These are phyloP conservation scores for Thalassiosira hispida DNA, from an alignment of 352 stramenopile genomes.

Conservation along the genomic window DNA sequence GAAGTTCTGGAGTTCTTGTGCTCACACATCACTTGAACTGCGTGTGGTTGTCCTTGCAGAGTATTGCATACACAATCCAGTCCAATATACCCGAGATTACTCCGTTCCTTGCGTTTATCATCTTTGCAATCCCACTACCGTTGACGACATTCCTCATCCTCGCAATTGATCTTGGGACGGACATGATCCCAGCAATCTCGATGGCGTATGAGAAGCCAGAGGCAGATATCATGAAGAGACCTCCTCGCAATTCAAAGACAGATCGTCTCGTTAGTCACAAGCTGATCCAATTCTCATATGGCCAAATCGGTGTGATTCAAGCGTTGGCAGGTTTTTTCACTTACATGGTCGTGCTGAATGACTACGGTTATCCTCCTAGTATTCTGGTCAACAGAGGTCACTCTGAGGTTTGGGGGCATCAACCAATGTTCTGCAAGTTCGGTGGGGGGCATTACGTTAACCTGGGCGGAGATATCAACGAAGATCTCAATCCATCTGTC, in stretches of 20 bases:
- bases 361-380: constrained; percentile 88
- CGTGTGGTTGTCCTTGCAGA: background rate
- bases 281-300: constrained; percentile 87
- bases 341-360: constrained; percentile 89
- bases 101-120: constrained; percentile 88
- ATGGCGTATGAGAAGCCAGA: constrained; percentile 90
- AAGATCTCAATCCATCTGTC: constrained; percentile 17
- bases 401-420: constrained; percentile 85
- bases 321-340: constrained; percentile 88
- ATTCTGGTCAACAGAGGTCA: constrained; percentile 85
- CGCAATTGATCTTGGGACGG: constrained; percentile 90
- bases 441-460: constrained; percentile 81
- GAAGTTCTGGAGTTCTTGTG: too few relatives aligned
- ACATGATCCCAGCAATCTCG: constrained; percentile 92
- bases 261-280: constrained; percentile 85
- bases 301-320: constrained; percentile 89
- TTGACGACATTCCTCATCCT: constrained; percentile 92
- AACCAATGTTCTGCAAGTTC: constrained; percentile 87
- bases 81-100: constrained; percentile 90
- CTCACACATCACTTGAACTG: too few relatives aligned
- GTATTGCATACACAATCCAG: constrained; percentile 82
- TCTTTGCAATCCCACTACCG: constrained; percentile 88
- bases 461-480: constrained; percentile 36
- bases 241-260: constrained; percentile 83
- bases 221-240: constrained; percentile 88